Base-by-base conservation (phyloP, 2,329 filamentous ascomycete genomes). In the Graphium sp. region DNA sequence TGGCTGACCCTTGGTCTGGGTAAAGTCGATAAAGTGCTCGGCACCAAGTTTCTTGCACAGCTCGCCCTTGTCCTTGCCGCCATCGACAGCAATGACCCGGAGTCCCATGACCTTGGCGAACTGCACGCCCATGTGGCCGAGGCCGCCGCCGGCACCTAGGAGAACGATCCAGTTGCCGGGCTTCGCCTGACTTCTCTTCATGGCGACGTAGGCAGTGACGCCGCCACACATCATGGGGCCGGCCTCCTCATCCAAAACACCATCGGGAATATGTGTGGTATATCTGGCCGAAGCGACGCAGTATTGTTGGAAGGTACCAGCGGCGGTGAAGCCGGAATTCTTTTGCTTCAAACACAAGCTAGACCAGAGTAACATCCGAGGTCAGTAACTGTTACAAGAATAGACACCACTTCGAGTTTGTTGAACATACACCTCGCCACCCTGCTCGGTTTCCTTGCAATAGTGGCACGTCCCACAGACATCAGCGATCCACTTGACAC, bases 71-170 rank as follows among this genome's bases (percentile, higher is more conserved):
- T 82, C 77, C 2, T 70, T 68, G 20, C 80, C 79, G 18, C 65
- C 66, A 43, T 87, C 80, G 37, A 87, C 79, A 34, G 71, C 79
- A 41, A 87, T 71, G 30, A 68, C 58, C 30, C 66, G 60, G 28
- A 84, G 54, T 31, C 80, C 78, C 79, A 87, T 83, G 7, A 78
- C 81, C 49, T 73, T 76, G 19, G 77, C 79, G 49, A 84, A 85
- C 53, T 87, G 81, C 39, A 73, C 60, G 6, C 76, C 78, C 37
- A 84, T 57, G 18, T 43, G 39, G 18, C 78, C 78, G 23, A 84
- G 60, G 34, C 77, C 77, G 48, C 79, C 78, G 36, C 78, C 78
- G 13, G 77, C 78, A 44, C 79, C 79, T 30, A 79, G 73, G 37
- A 84, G 72, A 31, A 74, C 76, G 17, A 84, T 66, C 24, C 62